Evolutionary conservation across 2,329 filamentous ascomycete genomes (phyloP).

Genomic region (Colletotrichum nymphaeae): DNA sequence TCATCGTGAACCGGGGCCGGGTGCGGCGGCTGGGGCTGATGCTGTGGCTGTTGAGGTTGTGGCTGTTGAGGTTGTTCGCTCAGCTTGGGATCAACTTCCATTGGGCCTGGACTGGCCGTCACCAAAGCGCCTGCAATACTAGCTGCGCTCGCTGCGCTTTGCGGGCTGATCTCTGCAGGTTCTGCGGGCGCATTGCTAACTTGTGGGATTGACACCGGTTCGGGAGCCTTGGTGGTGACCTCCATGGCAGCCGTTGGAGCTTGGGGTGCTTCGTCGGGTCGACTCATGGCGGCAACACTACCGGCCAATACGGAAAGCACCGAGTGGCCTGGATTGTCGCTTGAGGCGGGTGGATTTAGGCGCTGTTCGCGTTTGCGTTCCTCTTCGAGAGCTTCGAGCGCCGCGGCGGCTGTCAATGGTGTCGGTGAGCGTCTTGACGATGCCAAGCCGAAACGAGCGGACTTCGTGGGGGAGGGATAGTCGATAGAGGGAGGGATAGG

Average conservation of each 20-base stretch:
- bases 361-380: conserved; percentile 55
- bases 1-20: conserved; percentile 62
- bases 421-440: conserved; percentile 55
- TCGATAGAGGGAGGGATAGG: conserved; percentile 18
- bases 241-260: conserved; percentile 58
- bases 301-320: conserved; percentile 66
- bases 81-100: conserved; percentile 63
- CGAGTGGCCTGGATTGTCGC: conserved; percentile 65
- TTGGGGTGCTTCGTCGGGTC: conserved; percentile 64
- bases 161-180: conserved; percentile 56
- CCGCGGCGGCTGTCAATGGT: conserved; percentile 55
- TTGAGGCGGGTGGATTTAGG: conserved; percentile 55
- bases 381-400: conserved; percentile 65
- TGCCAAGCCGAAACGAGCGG: conserved; percentile 59
- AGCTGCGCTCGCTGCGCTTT: conserved; percentile 52
- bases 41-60: conserved; percentile 56
- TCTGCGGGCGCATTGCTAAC: conserved; percentile 48
- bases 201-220: conserved; percentile 42
- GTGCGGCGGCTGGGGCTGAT: conserved; percentile 47
- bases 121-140: conserved; percentile 57
- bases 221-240: conserved; percentile 46
- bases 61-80: conserved; percentile 53
- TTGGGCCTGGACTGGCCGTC: conserved; percentile 62
- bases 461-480: conserved; percentile 62
- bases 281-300: conserved; percentile 64